These are phyloP conservation scores for Aegilops bicornis DNA, from an alignment of 176 grass and related monocot species.

Conservation along the genomic window DNA sequence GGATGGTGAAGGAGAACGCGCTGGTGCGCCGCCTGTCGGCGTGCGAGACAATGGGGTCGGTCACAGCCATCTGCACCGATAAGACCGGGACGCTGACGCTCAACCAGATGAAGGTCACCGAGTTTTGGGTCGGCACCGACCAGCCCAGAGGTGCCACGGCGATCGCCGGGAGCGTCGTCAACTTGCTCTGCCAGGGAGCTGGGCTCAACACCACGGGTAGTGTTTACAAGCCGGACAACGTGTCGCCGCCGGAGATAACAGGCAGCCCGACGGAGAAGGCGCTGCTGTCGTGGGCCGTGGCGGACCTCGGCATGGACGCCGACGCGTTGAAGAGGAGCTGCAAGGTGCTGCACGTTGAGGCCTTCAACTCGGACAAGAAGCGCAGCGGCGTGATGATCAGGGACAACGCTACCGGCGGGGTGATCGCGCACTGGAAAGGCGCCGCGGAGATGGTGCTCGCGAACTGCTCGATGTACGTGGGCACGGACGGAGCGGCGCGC, in stretches of 20 bases:
- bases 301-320: constrained; percentile 52
- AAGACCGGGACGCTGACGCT: constrained; percentile 90
- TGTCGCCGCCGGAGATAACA: constrained; percentile 51
- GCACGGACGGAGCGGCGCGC: constrained; percentile 12
- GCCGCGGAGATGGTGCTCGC: constrained; percentile 80
- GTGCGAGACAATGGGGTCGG: constrained; percentile 91
- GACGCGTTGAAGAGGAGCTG: constrained; percentile 33
- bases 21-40: constrained; percentile 79
- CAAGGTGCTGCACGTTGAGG: constrained; percentile 70
- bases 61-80: constrained; percentile 86
- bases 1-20: constrained; percentile 92
- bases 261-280: constrained; percentile 97
- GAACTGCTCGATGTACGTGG: constrained; percentile 42
- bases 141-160: background rate
- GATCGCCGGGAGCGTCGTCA: background rate
- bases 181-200: constrained; percentile 48
- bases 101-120: constrained; percentile 74
- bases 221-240: constrained; percentile 46
- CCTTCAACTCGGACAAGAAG: constrained; percentile 97
- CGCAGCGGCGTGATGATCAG: constrained; percentile 62
- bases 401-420: constrained; percentile 23
- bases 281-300: constrained; percentile 73
- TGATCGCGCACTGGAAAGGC: constrained; percentile 80
- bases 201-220: constrained; percentile 81
- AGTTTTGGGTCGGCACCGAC: constrained; percentile 69